Base-by-base conservation (phyloP, 176 grass and related monocot genomes). In the Oropetium thomaeum region DNA sequence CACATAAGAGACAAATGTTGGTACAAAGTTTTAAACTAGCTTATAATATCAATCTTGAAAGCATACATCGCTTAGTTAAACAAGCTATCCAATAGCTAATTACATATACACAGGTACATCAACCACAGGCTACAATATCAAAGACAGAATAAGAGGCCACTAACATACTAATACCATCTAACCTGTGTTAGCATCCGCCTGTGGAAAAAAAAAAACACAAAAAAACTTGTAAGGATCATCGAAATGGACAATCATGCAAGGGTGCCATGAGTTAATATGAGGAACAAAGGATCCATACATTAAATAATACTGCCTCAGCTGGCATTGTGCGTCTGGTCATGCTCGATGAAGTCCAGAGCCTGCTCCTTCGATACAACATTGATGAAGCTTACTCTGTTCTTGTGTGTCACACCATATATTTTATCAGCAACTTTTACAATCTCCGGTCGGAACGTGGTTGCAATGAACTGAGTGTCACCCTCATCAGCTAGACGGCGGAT, bases 301-400 rank as follows among this genome's bases (percentile, higher is more conserved):
- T 38, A 8, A n/a, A n/a, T 1, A 25, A 10, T 23, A 22, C 37
- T 44, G 65, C 16, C 73, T 95, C 75, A 95, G 58, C 88, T 84
- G 39, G 89, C 75, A 67, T 95, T 95, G 42, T 90, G 84, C 14
- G 96, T 85, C 87, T 99, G 91, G 45, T 99, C 96, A 73, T 87
- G 96, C 87, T 95, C 96, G 29, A 99, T 92, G 75, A 99, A 99
- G 82, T 99, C 89, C 88, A 99, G 44, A 51, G 91, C 96, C 42
- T 92, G 76, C 61, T 99, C 89, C 84, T 88, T 90, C 22, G 96
- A 79, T 16, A 99, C 84, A 48, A 99, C 89, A 4, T 95, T 88
- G 51, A 99, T 90, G 49, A 88, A 84, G 76, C 91, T 99, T 16
- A 92, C 96, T 40, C 96, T 90, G 53, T 95, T 95, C 86, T 92